Base-by-base conservation (phyloP, 306 rosid species). In the Echinosophora koreensis region DNA sequence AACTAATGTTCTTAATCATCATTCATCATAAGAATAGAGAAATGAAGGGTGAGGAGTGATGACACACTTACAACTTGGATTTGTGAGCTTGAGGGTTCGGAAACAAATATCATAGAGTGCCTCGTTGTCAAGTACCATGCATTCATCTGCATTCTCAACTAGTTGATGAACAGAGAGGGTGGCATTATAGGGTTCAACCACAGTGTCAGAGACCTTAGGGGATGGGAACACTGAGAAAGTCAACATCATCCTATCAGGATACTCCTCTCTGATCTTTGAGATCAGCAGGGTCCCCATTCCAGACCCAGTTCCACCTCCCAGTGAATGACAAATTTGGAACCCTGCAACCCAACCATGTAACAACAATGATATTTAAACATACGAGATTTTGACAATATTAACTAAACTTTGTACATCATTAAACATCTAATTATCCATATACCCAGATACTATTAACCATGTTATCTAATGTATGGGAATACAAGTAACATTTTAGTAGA, bases 31-130 rank as follows among this genome's bases (percentile, higher is more conserved):
- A 30, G 32, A 1, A 22, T 1, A 41, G 2, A 41, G 22, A 51
- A 56, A 27, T 27, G 14, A 18, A 15, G 8, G 14, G 8, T 1
- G 9, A 47, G 37, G 60, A 47, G 38, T 2, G 67, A 8, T 16
- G 28, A 39, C 11, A n/a, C n/a, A 85, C 96, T 77, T 81, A 91
- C 96, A 91, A 56, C 96, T 88, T 56, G 96, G 96, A 71, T 91
- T 91, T 46, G 96, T 91, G 90, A 91, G 96, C 93, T 91, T 91
- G 78, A 90, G 96, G 75, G 93, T 90, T 76, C 93, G 77, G 83
- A 90, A 90, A 76, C 93, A 88, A 74, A 91, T 91, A 42, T 91
- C 96, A 73, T 91, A 91, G 71, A 91, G 93, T 8, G 96, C 96
- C 82, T 90, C 93, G 61, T 90, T 90, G 86, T 90, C 96, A 38